A percentile compares a stretch with the other conserved stretches of the same genome.
phyloP scores from a whole-genome alignment of 2,329 filamentous ascomycete genomes.

The Fusarium marasasianum region DNA sequence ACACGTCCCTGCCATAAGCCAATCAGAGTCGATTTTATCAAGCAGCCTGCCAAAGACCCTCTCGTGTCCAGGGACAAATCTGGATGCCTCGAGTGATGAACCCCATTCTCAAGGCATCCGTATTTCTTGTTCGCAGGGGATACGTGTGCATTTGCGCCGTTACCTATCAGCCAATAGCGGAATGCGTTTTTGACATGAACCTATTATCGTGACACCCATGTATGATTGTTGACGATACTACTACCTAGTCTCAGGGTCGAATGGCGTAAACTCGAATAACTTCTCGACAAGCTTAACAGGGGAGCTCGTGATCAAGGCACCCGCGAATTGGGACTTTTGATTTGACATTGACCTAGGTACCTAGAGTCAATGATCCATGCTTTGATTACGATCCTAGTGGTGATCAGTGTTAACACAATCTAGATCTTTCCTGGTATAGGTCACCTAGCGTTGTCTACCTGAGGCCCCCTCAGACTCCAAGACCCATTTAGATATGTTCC shows the following conservation, averaged over 20 bases:
- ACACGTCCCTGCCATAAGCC: conserved; percentile 23
- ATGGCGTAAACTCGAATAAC: neutral
- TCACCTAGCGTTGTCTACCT: neutral
- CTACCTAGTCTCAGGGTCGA: conserved; percentile 3
- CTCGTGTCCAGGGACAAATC: conserved; percentile 21
- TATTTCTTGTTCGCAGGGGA: conserved; percentile 36
- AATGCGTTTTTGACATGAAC: neutral
- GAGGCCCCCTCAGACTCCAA: neutral
- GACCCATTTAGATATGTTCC: neutral
- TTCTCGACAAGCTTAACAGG: conserved; percentile 15
- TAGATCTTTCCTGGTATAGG: neutral
- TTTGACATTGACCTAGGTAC: neutral
- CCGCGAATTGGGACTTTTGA: neutral
- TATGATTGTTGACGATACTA: neutral
- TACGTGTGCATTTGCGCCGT: conserved; percentile 35
- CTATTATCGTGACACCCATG: neutral
- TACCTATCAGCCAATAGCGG: neutral
- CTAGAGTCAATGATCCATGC: neutral
- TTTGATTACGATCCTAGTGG: neutral
- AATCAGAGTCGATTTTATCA: conserved; percentile 41
- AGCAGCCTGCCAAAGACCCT: conserved; percentile 41
- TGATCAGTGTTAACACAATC: neutral
- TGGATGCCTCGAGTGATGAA: conserved; percentile 27
- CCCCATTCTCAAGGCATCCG: conserved; percentile 44
- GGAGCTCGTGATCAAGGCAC: conserved; percentile 17